Percentiles rank a stretch among this genome's conserved stretches.
Evolutionary conservation across 441 rosid species (phyloP).

Genomic region (Eruca vesicaria): DNA sequence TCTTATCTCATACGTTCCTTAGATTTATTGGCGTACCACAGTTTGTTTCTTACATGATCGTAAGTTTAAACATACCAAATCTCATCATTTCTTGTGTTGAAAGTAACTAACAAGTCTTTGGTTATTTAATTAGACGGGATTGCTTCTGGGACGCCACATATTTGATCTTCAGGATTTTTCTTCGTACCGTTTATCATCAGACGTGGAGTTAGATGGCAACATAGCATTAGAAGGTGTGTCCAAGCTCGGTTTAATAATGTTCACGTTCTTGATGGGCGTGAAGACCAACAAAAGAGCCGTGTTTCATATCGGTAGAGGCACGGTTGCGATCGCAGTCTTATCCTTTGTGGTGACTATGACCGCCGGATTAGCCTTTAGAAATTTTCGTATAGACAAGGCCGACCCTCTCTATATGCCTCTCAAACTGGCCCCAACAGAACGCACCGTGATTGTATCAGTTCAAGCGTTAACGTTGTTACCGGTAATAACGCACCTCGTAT

Average conservation of each 20-base stretch:
- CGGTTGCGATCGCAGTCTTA: conserved; percentile 11
- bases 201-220: conserved; percentile 10
- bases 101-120: conserved; percentile 3
- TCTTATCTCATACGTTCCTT: conserved; percentile 22
- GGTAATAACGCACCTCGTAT: conserved; percentile 25
- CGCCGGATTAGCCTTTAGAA: conserved; percentile 25
- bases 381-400: not conserved
- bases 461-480: conserved; percentile 31
- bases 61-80: not conserved
- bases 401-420: conserved; percentile 34
- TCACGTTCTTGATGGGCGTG: conserved; percentile 35
- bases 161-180: conserved; percentile 17
- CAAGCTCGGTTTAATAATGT: conserved; percentile 25
- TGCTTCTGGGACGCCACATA: conserved; percentile 31
- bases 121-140: conserved; percentile 16
- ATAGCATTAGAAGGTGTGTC: conserved; percentile 19
- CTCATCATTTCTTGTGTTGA: not conserved
- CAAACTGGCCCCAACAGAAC: conserved; percentile 33
- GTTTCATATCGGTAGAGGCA: not conserved
- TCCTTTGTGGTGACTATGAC: conserved; percentile 17
- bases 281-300: conserved; percentile 30
- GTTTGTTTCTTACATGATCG: conserved; percentile 31
- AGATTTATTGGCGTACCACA: conserved; percentile 27
- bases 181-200: conserved; percentile 14
- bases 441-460: conserved; percentile 27